Base-by-base conservation (phyloP, 139 green algal species). In the Ettlia oleoabundans region DNA sequence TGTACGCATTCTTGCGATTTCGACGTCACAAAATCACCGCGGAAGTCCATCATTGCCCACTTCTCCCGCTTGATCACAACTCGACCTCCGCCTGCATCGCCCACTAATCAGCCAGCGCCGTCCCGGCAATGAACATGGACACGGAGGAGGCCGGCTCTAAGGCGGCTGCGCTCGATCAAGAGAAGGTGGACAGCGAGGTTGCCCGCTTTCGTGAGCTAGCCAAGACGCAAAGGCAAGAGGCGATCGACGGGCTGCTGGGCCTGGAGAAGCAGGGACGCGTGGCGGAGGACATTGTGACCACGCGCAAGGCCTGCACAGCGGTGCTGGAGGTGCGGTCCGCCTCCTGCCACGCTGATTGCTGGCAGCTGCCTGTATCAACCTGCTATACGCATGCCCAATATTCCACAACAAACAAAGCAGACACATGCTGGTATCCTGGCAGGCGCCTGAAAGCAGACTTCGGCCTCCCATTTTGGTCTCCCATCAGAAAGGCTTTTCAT, bases 261-360 rank as follows among this genome's bases (percentile, higher is more conserved):
- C 68, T 98, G 21, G 96, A 98, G 88, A 98, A 98, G 86, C 82
- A 84, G 76, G 87, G 91, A 33, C 90, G 96, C 0, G 69, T 98
- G 43, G 92, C 91, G 19, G 93, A 98, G 78, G 96, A 99, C 79
- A 82, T 98, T 13, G 90, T 86, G 1, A 87, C 86, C 35, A 98
- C 93, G 28, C 95, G 92, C 42, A 85, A 86, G 13, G 91, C 86
- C 21, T 98, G 95, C 76, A 86, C 83, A 40, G 96, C 94, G 0
- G 91, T 99, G 43, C 78, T 99, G 8, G 84, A 96, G n/a, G 78
- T 94, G 3, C 70, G 37, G 38, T 38, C 13, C 38, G 8, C 5
- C 40, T 21, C 24, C 22, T 40, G 24, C 67, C 24, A 21, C 37
- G 2, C 38, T 6, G 15, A 2, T 24, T 37, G 21, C 3, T 24